phyloP scores from a whole-genome alignment of 768 basidiomycete species.

The Tylopilus sp. region DNA sequence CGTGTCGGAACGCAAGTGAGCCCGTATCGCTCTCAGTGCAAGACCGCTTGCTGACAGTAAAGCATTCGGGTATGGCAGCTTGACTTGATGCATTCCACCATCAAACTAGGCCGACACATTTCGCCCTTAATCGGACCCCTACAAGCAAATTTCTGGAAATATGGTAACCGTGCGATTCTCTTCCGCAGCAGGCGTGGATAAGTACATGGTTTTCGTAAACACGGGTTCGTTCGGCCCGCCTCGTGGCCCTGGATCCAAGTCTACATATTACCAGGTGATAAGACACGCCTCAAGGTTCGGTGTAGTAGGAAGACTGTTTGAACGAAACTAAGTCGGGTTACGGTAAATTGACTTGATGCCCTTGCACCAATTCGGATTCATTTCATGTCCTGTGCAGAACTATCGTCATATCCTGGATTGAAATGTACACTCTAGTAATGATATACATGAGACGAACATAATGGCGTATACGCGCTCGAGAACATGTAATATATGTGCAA shows the following conservation, averaged over 20 bases:
- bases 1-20: background rate
- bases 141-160: background rate
- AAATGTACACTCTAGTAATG: too few species aligned
- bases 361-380: too few species aligned
- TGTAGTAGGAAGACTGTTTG: background rate
- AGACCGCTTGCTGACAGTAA: background rate
- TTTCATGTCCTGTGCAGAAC: too few species aligned
- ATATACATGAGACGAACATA: too few species aligned
- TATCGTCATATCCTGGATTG: too few species aligned
- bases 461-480: too few species aligned
- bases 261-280: background rate
- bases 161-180: background rate
- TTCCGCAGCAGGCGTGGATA: background rate
- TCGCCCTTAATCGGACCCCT: too few species aligned
- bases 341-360: too few species aligned
- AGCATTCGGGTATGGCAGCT: background rate
- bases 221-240: background rate
- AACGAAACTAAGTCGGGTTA: background rate
- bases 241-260: too few species aligned
- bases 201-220: background rate
- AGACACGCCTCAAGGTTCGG: background rate
- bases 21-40: background rate
- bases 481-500: too few species aligned
- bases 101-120: background rate
- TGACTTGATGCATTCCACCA: background rate